Evolutionary conservation across 495 filamentous ascomycete genomes (phyloP).

Genomic region (Achaetomiella virescens): DNA sequence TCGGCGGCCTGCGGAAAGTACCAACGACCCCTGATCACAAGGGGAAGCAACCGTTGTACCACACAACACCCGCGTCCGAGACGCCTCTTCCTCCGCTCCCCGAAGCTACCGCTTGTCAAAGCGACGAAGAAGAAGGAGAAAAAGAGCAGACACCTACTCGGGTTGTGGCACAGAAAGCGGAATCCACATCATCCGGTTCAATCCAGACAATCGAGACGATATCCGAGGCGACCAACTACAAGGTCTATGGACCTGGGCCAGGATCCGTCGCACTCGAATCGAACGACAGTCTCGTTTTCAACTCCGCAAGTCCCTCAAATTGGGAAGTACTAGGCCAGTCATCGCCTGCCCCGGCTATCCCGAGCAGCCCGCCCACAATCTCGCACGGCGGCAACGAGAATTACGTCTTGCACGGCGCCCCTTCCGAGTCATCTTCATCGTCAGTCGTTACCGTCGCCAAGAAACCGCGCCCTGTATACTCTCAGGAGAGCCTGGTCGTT

Average conservation of each 20-base stretch:
- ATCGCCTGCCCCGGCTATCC: constrained; percentile 26
- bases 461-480: constrained; percentile 39
- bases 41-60: constrained; percentile 30
- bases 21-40: constrained; percentile 45
- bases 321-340: constrained; percentile 37
- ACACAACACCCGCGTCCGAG: constrained; percentile 22
- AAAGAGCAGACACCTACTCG: constrained; percentile 22
- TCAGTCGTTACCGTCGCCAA: constrained; percentile 27
- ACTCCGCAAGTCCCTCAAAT: constrained; percentile 36
- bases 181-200: constrained; percentile 37
- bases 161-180: constrained; percentile 33
- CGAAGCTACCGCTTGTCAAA: constrained; percentile 19
- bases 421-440: constrained; percentile 34
- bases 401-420: constrained; percentile 41
- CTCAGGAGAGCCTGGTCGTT: constrained; percentile 50
- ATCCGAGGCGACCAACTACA: constrained; percentile 50
- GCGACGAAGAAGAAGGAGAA: constrained; percentile 19
- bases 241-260: constrained; percentile 37
- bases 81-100: constrained; percentile 39
- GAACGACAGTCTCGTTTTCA: constrained; percentile 30
- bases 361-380: constrained; percentile 24
- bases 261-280: constrained; percentile 29
- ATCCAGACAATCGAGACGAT: constrained; percentile 37
- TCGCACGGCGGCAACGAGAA: constrained; percentile 31
- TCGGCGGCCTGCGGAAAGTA: constrained; percentile 51